These are phyloP conservation scores for Kockiozyma suomiensis DNA, from an alignment of 805 yeast species.

Conservation along the genomic window DNA sequence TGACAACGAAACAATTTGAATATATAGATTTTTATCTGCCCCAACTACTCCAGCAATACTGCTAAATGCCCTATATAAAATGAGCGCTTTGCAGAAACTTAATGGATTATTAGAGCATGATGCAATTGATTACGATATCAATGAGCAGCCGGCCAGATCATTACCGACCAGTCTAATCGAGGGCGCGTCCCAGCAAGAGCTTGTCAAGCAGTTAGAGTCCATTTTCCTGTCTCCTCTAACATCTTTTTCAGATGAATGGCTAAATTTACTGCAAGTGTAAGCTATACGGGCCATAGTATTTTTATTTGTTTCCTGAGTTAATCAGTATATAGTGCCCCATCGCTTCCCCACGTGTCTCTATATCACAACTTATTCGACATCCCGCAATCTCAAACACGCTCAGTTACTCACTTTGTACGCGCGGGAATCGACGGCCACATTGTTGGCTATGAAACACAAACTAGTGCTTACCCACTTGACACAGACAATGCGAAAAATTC, in stretches of 20 bases:
- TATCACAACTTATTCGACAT: slow-evolving; percentile 54
- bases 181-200: slow-evolving; percentile 21
- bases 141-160: background rate
- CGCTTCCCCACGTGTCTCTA: slow-evolving; percentile 43
- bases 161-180: background rate
- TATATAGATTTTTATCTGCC: too few species aligned
- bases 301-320: background rate
- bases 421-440: slow-evolving; percentile 74
- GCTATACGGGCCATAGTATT: too few species aligned
- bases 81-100: slow-evolving; percentile 1
- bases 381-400: slow-evolving; percentile 66
- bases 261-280: slow-evolving; percentile 64
- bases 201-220: slow-evolving; percentile 38
- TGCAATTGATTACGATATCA: slow-evolving; percentile 5
- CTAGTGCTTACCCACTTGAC: slow-evolving; percentile 47
- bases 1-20: too few species aligned
- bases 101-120: background rate
- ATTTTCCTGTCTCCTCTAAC: slow-evolving; percentile 65
- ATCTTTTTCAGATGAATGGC: slow-evolving; percentile 66
- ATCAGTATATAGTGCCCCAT: slow-evolving; percentile 26
- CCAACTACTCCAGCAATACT: background rate
- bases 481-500: slow-evolving; percentile 67
- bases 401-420: slow-evolving; percentile 68
- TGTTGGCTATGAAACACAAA: slow-evolving; percentile 63
- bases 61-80: background rate